These are phyloP conservation scores for Aspergillus nomiae DNA, from an alignment of 2,329 filamentous ascomycete species.

Conservation along the genomic window DNA sequence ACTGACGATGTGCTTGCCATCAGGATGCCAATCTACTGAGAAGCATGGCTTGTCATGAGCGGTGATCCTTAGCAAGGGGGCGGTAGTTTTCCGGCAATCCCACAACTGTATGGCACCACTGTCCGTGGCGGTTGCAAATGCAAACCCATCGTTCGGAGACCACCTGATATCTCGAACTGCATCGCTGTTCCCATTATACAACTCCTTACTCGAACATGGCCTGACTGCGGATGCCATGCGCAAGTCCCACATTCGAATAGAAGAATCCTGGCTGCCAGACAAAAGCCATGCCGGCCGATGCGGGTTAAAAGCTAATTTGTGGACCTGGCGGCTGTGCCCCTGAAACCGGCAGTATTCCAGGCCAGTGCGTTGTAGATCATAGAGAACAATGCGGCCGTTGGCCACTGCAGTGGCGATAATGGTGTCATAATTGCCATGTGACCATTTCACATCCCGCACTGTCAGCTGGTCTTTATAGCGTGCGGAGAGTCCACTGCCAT, in stretches of 20 bases:
- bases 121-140: slow-evolving; percentile 67
- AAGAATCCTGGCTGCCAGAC: slow-evolving; percentile 66
- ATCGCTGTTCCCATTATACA: slow-evolving; percentile 60
- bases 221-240: slow-evolving; percentile 55
- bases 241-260: slow-evolving; percentile 66
- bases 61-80: slow-evolving; percentile 61
- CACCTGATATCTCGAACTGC: slow-evolving; percentile 66
- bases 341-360: slow-evolving; percentile 64
- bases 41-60: slow-evolving; percentile 64
- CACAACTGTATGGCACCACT: slow-evolving; percentile 65
- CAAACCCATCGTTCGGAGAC: slow-evolving; percentile 63
- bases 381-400: slow-evolving; percentile 66
- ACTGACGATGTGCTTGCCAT: slow-evolving; percentile 65
- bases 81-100: slow-evolving; percentile 61
- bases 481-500: slow-evolving; percentile 45
- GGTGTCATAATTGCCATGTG: slow-evolving; percentile 61
- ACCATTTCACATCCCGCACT: slow-evolving; percentile 69
- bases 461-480: slow-evolving; percentile 61
- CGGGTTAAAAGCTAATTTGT: slow-evolving; percentile 66
- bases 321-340: slow-evolving; percentile 67
- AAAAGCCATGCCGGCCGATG: slow-evolving; percentile 61
- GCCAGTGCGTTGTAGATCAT: slow-evolving; percentile 63
- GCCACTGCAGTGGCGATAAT: slow-evolving; percentile 65
- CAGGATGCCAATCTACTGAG: slow-evolving; percentile 67
- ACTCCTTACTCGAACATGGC: slow-evolving; percentile 57